phyloP scores from a whole-genome alignment of 176 grass and related monocot genomes.

The Zoysia pacifica region DNA sequence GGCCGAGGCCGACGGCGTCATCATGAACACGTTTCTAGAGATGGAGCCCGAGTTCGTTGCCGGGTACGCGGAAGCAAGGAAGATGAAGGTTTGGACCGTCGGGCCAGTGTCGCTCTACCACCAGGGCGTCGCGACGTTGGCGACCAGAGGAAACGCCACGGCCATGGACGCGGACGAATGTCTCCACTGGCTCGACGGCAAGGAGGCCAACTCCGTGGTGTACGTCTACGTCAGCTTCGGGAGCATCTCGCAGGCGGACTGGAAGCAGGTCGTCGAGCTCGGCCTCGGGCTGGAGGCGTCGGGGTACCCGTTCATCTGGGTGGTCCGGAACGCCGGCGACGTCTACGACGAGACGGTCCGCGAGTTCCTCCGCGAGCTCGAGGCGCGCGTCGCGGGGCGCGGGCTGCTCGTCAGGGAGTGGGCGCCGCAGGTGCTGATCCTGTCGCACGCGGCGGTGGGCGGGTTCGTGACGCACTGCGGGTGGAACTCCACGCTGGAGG shows the following conservation, averaged over 20 bases:
- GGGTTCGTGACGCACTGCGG: conserved; percentile 81
- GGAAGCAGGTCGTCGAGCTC: conserved; percentile 55
- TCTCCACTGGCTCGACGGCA: conserved; percentile 53
- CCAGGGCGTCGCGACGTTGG: neutral
- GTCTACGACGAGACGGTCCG: neutral
- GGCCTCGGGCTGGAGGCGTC: conserved; percentile 58
- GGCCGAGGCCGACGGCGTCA: conserved; percentile 47
- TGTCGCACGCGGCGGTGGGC: conserved; percentile 56
- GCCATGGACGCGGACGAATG: conserved; percentile 39
- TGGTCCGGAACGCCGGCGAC: conserved; percentile 9
- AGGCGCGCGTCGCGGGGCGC: conserved; percentile 26
- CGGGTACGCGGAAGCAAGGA: conserved; percentile 40
- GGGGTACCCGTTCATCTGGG: conserved; percentile 56
- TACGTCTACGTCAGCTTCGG: conserved; percentile 85
- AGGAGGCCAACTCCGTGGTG: conserved; percentile 48
- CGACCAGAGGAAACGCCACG: conserved; percentile 5
- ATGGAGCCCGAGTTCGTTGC: conserved; percentile 59
- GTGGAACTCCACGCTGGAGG: conserved; percentile 82
- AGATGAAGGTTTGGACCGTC: conserved; percentile 61
- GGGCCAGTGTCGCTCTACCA: conserved; percentile 62
- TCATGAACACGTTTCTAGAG: conserved; percentile 58
- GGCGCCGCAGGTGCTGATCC: conserved; percentile 66
- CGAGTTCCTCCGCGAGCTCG: conserved; percentile 10
- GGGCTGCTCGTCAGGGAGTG: conserved; percentile 46
- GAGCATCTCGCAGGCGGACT: conserved; percentile 45